Evolutionary conservation across 129 eudicot genomes (phyloP).

Genomic region (Deinandra increscens): DNA sequence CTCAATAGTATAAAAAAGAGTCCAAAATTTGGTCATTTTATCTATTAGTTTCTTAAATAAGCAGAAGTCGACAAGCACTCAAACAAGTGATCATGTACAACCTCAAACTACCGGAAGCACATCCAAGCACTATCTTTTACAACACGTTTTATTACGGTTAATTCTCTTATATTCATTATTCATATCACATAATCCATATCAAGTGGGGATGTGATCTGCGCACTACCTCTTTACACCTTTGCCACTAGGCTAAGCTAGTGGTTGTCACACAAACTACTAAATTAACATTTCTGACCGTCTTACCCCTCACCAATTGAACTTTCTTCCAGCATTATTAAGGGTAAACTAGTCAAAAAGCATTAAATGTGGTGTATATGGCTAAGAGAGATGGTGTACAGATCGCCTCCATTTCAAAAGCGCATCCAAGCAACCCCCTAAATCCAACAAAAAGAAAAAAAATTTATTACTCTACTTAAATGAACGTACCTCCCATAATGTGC

Average conservation of each 20-base stretch:
- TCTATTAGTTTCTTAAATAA: background rate
- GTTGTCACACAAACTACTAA: background rate
- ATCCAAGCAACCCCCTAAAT: background rate
- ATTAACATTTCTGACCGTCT: background rate
- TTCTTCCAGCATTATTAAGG: background rate
- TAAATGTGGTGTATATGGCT: background rate
- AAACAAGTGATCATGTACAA: background rate
- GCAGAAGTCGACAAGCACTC: background rate
- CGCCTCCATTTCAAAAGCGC: background rate
- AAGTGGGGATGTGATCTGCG: background rate
- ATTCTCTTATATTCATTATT: background rate
- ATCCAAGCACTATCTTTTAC: background rate
- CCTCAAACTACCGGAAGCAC: background rate
- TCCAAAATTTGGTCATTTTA: background rate
- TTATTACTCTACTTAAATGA: background rate
- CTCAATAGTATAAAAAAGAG: background rate
- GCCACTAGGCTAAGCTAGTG: no score
- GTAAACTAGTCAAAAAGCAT: background rate
- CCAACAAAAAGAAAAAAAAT: background rate
- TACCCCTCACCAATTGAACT: background rate
- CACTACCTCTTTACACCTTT: background rate
- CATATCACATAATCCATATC: background rate
- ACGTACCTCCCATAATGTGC: constrained; percentile 86
- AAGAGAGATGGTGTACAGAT: background rate
- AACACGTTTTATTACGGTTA: background rate